A percentile compares a stretch with the other conserved stretches of the same genome.
These are phyloP conservation scores for Earliella scabrosa DNA, from an alignment of 1,284 basidiomycete genomes.

Conservation along the genomic window DNA sequence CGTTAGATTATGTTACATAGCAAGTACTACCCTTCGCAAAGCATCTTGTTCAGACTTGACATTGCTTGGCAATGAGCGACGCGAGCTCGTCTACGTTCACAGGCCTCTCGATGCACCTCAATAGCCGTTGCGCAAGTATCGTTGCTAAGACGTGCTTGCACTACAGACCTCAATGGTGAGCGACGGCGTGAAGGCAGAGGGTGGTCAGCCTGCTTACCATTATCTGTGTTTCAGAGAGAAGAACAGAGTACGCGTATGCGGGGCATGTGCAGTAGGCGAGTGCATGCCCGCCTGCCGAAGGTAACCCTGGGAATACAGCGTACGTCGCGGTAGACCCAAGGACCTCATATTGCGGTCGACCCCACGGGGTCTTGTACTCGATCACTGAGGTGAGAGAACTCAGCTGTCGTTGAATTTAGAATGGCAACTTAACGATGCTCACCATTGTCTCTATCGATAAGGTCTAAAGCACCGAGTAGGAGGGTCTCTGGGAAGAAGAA, in stretches of 20 bases:
- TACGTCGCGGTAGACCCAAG: constrained; percentile 67
- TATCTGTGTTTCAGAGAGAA: constrained; percentile 60
- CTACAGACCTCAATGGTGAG: constrained; percentile 37
- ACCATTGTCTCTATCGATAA: constrained; percentile 71
- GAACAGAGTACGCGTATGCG: constrained; percentile 65
- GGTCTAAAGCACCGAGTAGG: constrained; percentile 69
- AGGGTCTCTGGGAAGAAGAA: constrained; percentile 63
- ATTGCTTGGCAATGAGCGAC: constrained; percentile 22
- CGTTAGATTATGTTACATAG: not conserved
- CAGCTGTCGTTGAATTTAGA: not conserved
- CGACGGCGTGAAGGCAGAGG: not conserved
- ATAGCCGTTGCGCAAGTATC: constrained; percentile 57
- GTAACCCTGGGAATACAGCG: constrained; percentile 59
- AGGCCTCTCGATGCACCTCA: constrained; percentile 52
- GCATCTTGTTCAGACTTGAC: constrained; percentile 3
- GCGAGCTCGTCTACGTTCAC: constrained; percentile 52
- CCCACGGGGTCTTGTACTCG: constrained; percentile 60
- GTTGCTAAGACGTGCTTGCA: constrained; percentile 81
- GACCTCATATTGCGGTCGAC: constrained; percentile 64
- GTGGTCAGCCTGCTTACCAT: constrained; percentile 50
- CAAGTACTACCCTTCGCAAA: no score
- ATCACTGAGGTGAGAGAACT: constrained; percentile 67
- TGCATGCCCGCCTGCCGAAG: constrained; percentile 34
- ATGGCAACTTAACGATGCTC: constrained; percentile 11
- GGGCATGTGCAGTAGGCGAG: constrained; percentile 75